These are phyloP conservation scores for Yarrowia yakushimensis DNA, from an alignment of 805 yeast species.

Conservation along the genomic window DNA sequence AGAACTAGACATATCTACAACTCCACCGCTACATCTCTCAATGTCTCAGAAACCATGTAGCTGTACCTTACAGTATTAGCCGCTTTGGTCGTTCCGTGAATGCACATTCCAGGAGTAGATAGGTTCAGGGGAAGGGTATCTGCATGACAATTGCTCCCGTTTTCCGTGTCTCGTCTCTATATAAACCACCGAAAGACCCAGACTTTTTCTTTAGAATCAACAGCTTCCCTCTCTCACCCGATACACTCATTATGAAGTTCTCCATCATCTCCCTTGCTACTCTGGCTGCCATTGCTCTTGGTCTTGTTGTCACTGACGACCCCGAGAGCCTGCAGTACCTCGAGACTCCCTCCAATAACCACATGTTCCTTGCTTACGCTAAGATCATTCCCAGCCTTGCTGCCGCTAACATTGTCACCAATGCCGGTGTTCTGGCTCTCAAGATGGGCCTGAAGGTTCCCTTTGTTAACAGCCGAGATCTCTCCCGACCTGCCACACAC, in stretches of 20 bases:
- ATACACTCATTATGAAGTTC: background rate
- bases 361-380: background rate
- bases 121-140: background rate
- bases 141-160: background rate
- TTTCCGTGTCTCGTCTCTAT: background rate
- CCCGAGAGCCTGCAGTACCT: background rate
- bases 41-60: background rate
- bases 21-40: too few relatives aligned
- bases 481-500: background rate
- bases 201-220: background rate
- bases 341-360: background rate
- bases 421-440: background rate
- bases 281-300: background rate
- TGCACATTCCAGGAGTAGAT: background rate
- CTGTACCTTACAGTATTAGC: background rate
- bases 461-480: background rate
- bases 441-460: background rate
- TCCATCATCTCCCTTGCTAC: background rate
- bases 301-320: background rate
- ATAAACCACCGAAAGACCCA: background rate
- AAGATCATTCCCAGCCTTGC: background rate
- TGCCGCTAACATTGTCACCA: background rate
- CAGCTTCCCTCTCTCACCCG: background rate
- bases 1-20: too few relatives aligned
- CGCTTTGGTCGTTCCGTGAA: background rate